Evolutionary conservation across 805 yeast genomes (phyloP).

Genomic region (Wickerhamomyces rabaulensis): DNA sequence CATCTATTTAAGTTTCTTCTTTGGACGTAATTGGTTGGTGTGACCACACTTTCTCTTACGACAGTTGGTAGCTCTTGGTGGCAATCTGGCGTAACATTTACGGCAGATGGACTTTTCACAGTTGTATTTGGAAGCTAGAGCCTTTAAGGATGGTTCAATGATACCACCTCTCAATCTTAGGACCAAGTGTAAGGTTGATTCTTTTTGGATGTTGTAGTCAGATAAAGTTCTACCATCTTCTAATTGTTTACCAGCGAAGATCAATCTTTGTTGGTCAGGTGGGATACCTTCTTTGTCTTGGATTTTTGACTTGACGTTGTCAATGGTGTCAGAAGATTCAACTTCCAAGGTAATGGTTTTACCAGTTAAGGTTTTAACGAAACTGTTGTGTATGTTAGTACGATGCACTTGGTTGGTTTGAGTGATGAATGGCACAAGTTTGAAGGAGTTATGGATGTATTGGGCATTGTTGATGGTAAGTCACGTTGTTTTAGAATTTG

Average conservation of each 20-base stretch:
- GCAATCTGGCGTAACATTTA: constrained; percentile 99
- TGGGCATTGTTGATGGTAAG: background rate
- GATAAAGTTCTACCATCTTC: constrained; percentile 99
- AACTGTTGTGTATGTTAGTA: constrained; percentile 32
- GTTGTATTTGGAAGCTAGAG: constrained; percentile 99
- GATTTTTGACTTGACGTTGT: constrained; percentile 97
- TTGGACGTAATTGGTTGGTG: constrained; percentile 99
- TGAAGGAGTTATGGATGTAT: too few relatives aligned
- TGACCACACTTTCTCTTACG: constrained; percentile 99
- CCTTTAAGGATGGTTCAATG: constrained; percentile 99
- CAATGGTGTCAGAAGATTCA: constrained; percentile 98
- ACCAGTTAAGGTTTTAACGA: constrained; percentile 85
- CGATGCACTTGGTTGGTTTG: background rate
- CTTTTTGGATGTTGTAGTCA: constrained; percentile 99
- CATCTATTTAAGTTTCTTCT: constrained; percentile 95
- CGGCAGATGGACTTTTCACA: constrained; percentile 99
- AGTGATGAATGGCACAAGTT: background rate
- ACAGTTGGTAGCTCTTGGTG: constrained; percentile 99
- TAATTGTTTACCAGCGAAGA: constrained; percentile 99
- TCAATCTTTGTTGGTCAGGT: constrained; percentile 99
- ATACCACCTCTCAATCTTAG: constrained; percentile 98
- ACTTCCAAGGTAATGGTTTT: constrained; percentile 97
- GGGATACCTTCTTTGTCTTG: constrained; percentile 99
- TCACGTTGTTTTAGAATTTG: too few relatives aligned
- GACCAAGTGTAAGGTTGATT: constrained; percentile 94